Evolutionary conservation across 805 yeast species (phyloP).

Genomic region (Kodamaea sagamina): DNA sequence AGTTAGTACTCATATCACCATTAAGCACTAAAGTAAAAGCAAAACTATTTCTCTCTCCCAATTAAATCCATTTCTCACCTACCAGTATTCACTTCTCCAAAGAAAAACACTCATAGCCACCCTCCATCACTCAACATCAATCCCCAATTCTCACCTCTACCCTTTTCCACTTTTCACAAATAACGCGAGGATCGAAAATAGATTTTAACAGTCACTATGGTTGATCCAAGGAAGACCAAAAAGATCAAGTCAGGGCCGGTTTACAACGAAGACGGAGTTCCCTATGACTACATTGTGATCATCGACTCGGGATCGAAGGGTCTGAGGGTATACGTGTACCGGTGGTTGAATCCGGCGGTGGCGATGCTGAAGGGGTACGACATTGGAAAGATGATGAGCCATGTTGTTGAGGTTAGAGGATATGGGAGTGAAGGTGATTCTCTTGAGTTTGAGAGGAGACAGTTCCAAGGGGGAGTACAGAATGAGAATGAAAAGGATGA

Average conservation of each 20-base stretch:
- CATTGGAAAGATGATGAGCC: slow-evolving; percentile 15
- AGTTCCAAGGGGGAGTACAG: no score
- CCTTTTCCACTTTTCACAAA: not conserved
- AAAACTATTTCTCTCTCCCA: no score
- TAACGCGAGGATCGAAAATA: not conserved
- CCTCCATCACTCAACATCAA: no score
- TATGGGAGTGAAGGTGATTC: no score
- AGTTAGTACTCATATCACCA: no score
- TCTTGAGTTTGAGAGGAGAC: no score
- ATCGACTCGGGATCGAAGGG: slow-evolving; percentile 71
- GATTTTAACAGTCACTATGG: not conserved
- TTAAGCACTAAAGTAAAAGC: no score
- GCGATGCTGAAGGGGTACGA: slow-evolving; percentile 23
- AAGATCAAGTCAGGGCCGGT: slow-evolving; percentile 18
- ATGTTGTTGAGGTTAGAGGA: slow-evolving; percentile 8
- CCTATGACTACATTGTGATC: slow-evolving; percentile 60
- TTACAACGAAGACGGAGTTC: slow-evolving; percentile 42
- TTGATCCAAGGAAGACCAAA: slow-evolving; percentile 12
- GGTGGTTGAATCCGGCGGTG: slow-evolving; percentile 48
- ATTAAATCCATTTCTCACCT: no score
- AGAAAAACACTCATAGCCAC: no score
- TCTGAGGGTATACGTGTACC: slow-evolving; percentile 59
- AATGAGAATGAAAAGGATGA: slow-evolving; percentile 3
- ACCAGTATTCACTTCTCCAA: no score
- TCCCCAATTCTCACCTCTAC: no score